Evolutionary conservation across 2,329 filamentous ascomycete species (phyloP).

Genomic region (Plectosphaerella cucumerina): DNA sequence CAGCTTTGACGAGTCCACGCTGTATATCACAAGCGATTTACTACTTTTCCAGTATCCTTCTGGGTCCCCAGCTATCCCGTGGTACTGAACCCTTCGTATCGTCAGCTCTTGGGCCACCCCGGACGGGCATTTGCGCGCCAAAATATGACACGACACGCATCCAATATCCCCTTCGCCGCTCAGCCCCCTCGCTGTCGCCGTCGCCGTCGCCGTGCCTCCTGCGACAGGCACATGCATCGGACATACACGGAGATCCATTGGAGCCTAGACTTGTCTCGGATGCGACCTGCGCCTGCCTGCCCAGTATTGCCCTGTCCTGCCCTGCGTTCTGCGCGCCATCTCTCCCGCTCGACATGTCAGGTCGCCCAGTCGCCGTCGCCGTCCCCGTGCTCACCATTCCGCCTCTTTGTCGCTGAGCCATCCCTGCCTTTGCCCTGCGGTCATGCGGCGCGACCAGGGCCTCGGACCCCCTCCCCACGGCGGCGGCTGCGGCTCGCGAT

Average conservation of each 20-base stretch:
- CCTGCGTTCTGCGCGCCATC: not conserved
- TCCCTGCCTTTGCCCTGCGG: not conserved
- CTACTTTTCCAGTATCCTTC: too few relatives aligned
- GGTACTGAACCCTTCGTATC: too few relatives aligned
- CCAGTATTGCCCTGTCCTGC: too few relatives aligned
- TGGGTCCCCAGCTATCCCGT: too few relatives aligned
- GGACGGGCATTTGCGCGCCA: too few relatives aligned
- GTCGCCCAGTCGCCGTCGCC: not conserved
- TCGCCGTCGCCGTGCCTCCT: not conserved
- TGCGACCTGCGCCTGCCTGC: not conserved
- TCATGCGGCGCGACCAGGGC: not conserved
- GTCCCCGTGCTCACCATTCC: too few relatives aligned
- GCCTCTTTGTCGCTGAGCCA: too few relatives aligned
- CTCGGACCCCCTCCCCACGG: not conserved
- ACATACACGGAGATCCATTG: not conserved
- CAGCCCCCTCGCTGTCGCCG: not conserved
- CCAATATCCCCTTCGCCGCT: not conserved
- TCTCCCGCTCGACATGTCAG: not conserved
- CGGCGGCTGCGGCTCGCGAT: not conserved
- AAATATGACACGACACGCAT: too few relatives aligned
- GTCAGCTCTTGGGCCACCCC: too few relatives aligned
- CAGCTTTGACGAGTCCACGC: too few relatives aligned
- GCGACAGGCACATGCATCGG: too few relatives aligned
- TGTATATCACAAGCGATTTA: too few relatives aligned
- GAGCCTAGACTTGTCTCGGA: not conserved